phyloP scores from a whole-genome alignment of 1,284 basidiomycete species.

The Pseudozyma sp. region DNA sequence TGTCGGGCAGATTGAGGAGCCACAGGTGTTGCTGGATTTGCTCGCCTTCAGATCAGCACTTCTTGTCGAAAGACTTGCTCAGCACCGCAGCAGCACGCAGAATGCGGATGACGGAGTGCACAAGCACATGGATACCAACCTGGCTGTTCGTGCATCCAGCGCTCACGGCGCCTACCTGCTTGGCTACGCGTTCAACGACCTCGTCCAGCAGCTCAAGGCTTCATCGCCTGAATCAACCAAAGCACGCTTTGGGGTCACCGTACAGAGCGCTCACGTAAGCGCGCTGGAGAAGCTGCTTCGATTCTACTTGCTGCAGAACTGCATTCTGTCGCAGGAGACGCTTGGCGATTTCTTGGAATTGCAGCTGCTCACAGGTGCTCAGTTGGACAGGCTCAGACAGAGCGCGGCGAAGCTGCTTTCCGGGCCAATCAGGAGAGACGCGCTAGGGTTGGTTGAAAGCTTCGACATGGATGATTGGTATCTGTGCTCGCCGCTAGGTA shows the following conservation, averaged over 20 bases:
- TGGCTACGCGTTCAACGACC: conserved; percentile 33
- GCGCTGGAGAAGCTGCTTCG: conserved; percentile 33
- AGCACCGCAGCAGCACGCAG: conserved; percentile 27
- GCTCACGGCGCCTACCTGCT: conserved; percentile 51
- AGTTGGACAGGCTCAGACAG: conserved; percentile 25
- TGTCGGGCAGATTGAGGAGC: conserved; percentile 15
- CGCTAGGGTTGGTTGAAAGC: conserved; percentile 52
- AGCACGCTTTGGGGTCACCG: conserved; percentile 16
- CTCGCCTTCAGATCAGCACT: conserved; percentile 42
- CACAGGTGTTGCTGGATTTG: conserved; percentile 33
- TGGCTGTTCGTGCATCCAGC: conserved; percentile 48
- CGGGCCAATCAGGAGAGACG: conserved; percentile 39
- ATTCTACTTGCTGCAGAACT: conserved; percentile 53
- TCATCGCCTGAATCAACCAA: conserved; percentile 3
- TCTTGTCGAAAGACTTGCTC: conserved; percentile 36
- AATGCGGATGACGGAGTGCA: conserved; percentile 20
- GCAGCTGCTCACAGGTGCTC: conserved; percentile 13
- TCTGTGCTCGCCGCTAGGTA: conserved; percentile 53
- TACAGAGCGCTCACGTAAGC: conserved; percentile 10
- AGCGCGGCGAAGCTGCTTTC: conserved; percentile 27
- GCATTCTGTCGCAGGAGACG: conserved; percentile 31
- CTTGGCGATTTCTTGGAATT: conserved; percentile 40
- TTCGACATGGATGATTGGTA: conserved; percentile 63
- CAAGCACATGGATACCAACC: conserved; percentile 48
- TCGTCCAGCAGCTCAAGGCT: conserved; percentile 24